Evolutionary conservation across 495 filamentous ascomycete species (phyloP).

Genomic region (Tetracladium setigerum): DNA sequence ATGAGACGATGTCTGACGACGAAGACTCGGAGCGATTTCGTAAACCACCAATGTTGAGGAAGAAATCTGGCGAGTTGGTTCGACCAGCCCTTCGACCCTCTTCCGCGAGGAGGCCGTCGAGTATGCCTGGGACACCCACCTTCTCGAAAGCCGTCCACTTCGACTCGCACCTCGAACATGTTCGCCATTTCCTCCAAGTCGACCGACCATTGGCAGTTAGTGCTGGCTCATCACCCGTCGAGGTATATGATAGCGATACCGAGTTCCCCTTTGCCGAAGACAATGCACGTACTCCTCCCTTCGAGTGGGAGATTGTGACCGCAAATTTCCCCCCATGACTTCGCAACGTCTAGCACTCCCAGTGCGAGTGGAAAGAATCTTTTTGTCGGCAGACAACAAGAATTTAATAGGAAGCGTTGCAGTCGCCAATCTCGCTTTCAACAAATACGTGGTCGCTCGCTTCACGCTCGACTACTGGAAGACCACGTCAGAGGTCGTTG

Average conservation of each 20-base stretch:
- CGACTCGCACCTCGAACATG: conserved; percentile 88
- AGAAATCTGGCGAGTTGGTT: conserved; percentile 97
- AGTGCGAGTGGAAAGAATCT: conserved; percentile 74
- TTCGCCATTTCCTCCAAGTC: conserved; percentile 87
- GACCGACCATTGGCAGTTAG: conserved; percentile 93
- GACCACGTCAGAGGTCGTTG: conserved; percentile 88
- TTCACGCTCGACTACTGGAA: conserved; percentile 99
- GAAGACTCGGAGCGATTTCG: conserved; percentile 39
- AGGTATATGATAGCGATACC: conserved; percentile 68
- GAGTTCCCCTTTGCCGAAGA: conserved; percentile 81
- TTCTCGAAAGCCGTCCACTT: conserved; percentile 95
- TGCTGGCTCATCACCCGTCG: conserved; percentile 88
- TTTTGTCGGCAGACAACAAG: conserved; percentile 79
- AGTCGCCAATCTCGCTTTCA: conserved; percentile 83
- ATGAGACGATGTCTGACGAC: conserved; percentile 49
- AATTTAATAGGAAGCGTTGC: conserved; percentile 73
- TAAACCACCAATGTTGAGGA: conserved; percentile 85
- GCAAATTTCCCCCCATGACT: conserved; percentile 74
- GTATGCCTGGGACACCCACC: conserved; percentile 95
- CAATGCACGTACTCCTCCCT: conserved; percentile 43
- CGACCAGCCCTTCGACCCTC: conserved; percentile 80
- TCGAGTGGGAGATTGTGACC: conserved; percentile 82
- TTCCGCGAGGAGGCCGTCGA: conserved; percentile 66
- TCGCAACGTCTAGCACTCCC: conserved; percentile 54
- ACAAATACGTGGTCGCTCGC: conserved; percentile 79